Conservation (phyloP, 257 asterid species). For the Fraxinus quadrangulata region DNA sequence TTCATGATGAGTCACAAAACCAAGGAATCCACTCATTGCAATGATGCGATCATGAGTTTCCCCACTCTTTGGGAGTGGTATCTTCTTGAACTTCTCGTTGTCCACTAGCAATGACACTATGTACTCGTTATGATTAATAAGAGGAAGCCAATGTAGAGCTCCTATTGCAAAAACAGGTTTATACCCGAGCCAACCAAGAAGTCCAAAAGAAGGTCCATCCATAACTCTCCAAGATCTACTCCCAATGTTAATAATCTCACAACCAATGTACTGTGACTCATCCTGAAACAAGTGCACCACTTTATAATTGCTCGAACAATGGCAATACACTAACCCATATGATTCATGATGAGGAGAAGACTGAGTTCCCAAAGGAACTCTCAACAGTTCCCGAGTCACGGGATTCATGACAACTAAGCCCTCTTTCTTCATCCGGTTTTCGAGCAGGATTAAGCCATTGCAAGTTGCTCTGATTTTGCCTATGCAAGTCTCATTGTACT, state of each 20-base stretch:
- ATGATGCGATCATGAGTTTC: constrained; percentile 40
- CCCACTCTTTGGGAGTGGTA: constrained; percentile 37
- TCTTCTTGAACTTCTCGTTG: constrained; percentile 41
- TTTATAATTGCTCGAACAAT: constrained; percentile 29
- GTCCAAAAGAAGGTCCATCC: constrained; percentile 48
- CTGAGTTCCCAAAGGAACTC: constrained; percentile 48
- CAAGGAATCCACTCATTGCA: constrained; percentile 45
- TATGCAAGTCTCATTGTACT: constrained; percentile 42
- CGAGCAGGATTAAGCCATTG: constrained; percentile 46
- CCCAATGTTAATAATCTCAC: constrained; percentile 49
- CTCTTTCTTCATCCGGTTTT: constrained; percentile 29
- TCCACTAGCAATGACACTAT: constrained; percentile 43
- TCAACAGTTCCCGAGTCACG: constrained; percentile 37
- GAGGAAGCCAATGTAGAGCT: constrained; percentile 53
- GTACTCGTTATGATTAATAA: constrained; percentile 30
- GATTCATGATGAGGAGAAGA: constrained; percentile 35
- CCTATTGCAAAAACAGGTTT: constrained; percentile 40
- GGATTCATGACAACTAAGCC: constrained; percentile 56
- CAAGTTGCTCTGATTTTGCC: constrained; percentile 47
- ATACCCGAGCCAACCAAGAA: constrained; percentile 28
- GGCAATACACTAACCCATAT: constrained; percentile 47
- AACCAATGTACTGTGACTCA: constrained; percentile 27
- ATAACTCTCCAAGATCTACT: constrained; percentile 42
- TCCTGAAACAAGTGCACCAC: constrained; percentile 59
- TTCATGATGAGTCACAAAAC: constrained; percentile 33